Conservation (phyloP, 371 early-diverging fungal species). For the Dinochytrium kinnereticum region DNA sequence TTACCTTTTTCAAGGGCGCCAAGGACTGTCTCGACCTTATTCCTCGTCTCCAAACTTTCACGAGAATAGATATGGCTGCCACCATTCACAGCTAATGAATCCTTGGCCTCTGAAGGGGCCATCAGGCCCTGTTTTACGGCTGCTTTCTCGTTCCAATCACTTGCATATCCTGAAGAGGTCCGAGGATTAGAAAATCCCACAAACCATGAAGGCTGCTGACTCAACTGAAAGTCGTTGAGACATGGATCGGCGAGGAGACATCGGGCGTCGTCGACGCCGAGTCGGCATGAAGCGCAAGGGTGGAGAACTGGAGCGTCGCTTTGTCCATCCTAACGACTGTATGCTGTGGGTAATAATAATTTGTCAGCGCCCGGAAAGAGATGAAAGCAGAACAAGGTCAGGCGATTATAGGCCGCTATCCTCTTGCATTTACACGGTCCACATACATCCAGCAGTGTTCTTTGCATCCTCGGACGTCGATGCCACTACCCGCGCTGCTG, state of each 20-base stretch:
- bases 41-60: slow-evolving; percentile 29
- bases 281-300: slow-evolving; percentile 37
- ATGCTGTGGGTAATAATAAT: no score
- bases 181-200: neutral
- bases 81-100: neutral
- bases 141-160: slow-evolving; percentile 28
- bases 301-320: slow-evolving; percentile 23
- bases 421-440: no score
- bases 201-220: neutral
- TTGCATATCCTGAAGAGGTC: slow-evolving; percentile 14
- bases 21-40: slow-evolving; percentile 38
- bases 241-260: slow-evolving; percentile 42
- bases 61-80: slow-evolving; percentile 39
- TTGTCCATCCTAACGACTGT: no score
- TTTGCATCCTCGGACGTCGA: no score
- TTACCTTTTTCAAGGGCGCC: slow-evolving; percentile 43
- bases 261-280: slow-evolving; percentile 18
- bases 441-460: no score
- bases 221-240: slow-evolving; percentile 47
- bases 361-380: no score
- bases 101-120: neutral
- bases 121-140: slow-evolving; percentile 31
- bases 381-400: no score
- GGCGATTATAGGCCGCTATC: no score
- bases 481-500: no score